A percentile compares a stretch with the other conserved stretches of the same genome.
These are phyloP conservation scores for Botryosphaeria dothidea DNA, from an alignment of 2,329 filamentous ascomycete genomes.

Conservation along the genomic window DNA sequence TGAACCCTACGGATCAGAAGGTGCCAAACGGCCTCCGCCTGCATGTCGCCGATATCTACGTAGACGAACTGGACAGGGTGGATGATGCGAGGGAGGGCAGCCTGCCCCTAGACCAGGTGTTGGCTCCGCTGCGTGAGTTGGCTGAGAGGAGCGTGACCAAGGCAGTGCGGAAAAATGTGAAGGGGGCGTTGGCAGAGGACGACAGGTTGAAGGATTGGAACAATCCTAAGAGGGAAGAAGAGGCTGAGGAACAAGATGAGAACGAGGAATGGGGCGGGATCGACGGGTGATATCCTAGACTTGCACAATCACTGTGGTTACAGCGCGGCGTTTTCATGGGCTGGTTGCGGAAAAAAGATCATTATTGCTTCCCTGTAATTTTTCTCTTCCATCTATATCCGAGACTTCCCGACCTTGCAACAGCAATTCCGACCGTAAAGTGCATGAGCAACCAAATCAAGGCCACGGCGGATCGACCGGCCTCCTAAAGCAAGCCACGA, in stretches of 20 bases:
- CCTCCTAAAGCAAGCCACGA: slow-evolving; percentile 83
- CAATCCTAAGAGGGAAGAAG: slow-evolving; percentile 26
- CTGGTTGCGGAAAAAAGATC: not conserved
- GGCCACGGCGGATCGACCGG: slow-evolving; percentile 78
- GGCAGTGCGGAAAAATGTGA: slow-evolving; percentile 68
- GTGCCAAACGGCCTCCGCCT: slow-evolving; percentile 82
- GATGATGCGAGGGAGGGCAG: slow-evolving; percentile 48
- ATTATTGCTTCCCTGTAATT: not conserved
- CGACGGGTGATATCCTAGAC: slow-evolving; percentile 52
- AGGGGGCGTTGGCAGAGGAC: slow-evolving; percentile 70
- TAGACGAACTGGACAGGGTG: slow-evolving; percentile 81
- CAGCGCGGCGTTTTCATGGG: slow-evolving; percentile 32
- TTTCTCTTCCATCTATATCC: slow-evolving; percentile 17
- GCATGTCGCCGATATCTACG: slow-evolving; percentile 87
- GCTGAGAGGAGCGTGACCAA: slow-evolving; percentile 64
- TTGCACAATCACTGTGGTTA: slow-evolving; percentile 22
- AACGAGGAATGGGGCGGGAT: slow-evolving; percentile 70
- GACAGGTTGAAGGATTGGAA: slow-evolving; percentile 67
- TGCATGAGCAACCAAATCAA: slow-evolving; percentile 6
- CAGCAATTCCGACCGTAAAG: not conserved
- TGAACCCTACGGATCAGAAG: slow-evolving; percentile 52
- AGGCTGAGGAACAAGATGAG: slow-evolving; percentile 43
- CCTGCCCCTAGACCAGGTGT: slow-evolving; percentile 50
- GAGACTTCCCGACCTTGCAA: slow-evolving; percentile 2
- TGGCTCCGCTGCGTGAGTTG: slow-evolving; percentile 59